Conservation (phyloP, 2,329 filamentous ascomycete species). For the Periglandula ipomoeae region DNA sequence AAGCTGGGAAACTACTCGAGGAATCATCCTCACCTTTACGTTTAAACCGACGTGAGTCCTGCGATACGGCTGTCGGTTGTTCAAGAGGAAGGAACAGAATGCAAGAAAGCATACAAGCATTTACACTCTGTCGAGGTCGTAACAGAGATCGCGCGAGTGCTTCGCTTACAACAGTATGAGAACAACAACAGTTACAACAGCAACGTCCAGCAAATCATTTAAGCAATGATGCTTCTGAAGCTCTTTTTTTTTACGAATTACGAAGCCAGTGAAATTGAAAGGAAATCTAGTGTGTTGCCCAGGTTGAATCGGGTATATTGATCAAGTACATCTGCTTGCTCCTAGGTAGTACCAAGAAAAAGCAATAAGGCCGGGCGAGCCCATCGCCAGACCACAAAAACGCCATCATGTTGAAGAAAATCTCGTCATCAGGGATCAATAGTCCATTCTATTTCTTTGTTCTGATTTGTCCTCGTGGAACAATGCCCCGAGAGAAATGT, state of each 20-base stretch:
- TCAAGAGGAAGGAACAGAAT: background rate
- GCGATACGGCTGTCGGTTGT: background rate
- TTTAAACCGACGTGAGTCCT: background rate
- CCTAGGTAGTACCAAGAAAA: background rate
- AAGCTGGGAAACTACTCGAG: background rate
- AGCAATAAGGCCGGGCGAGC: background rate
- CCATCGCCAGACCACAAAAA: conserved; percentile 7
- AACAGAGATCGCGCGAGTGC: too few relatives aligned
- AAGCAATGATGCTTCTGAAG: background rate
- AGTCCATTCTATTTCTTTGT: conserved; percentile 2
- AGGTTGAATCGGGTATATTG: conserved; percentile 15
- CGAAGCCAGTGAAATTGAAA: background rate
- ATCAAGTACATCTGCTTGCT: conserved; percentile 7
- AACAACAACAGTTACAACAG: too few relatives aligned
- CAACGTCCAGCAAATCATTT: too few relatives aligned
- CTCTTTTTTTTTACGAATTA: background rate
- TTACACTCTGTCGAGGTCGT: too few relatives aligned
- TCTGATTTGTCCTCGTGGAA: conserved; percentile 15
- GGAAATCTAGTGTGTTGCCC: conserved; percentile 3
- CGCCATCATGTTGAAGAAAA: conserved; percentile 13
- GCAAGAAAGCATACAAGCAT: too few relatives aligned
- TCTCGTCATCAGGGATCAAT: conserved; percentile 4
- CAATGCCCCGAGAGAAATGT: conserved; percentile 12
- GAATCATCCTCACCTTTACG: background rate
- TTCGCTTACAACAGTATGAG: too few relatives aligned